phyloP scores from a whole-genome alignment of 805 yeast genomes.

The Groenewaldozyma salmanticensis region DNA sequence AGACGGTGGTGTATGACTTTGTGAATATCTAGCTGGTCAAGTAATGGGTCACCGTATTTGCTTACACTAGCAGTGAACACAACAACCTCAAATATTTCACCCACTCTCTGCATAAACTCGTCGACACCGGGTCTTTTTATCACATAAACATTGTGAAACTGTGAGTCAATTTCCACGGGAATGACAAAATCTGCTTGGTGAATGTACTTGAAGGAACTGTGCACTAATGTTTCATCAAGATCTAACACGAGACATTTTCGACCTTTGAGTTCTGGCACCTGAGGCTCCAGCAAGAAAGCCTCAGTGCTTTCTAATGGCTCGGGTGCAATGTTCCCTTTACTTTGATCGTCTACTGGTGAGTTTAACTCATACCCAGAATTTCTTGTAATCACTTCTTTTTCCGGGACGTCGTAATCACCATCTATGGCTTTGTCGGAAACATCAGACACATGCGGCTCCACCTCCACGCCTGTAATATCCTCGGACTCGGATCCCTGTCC shows the following conservation, averaged over 20 bases:
- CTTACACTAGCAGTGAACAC: slow-evolving; percentile 95
- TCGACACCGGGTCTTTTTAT: slow-evolving; percentile 98
- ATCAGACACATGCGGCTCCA: neutral
- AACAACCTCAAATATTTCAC: slow-evolving; percentile 84
- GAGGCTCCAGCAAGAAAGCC: slow-evolving; percentile 38
- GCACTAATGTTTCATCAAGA: slow-evolving; percentile 93
- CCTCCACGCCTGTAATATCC: neutral
- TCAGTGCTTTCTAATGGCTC: too few species aligned
- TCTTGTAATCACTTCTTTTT: slow-evolving; percentile 1
- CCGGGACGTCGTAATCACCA: neutral
- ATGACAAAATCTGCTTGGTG: slow-evolving; percentile 93
- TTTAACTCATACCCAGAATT: slow-evolving; percentile 3
- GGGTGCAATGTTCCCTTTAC: neutral
- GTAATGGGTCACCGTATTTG: slow-evolving; percentile 90
- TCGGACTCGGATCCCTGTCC: neutral
- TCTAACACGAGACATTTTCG: slow-evolving; percentile 86
- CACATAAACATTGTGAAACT: slow-evolving; percentile 88
- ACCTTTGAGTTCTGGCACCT: slow-evolving; percentile 38
- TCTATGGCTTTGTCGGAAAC: neutral
- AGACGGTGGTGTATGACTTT: slow-evolving; percentile 78
- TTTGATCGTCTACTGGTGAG: neutral
- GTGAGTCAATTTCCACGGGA: slow-evolving; percentile 93
- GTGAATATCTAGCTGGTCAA: slow-evolving; percentile 76
- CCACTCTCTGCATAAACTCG: slow-evolving; percentile 74
- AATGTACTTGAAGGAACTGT: slow-evolving; percentile 84